Evolutionary conservation across 371 early-diverging fungal genomes (phyloP).

Genomic region (Mortierella sp.): DNA sequence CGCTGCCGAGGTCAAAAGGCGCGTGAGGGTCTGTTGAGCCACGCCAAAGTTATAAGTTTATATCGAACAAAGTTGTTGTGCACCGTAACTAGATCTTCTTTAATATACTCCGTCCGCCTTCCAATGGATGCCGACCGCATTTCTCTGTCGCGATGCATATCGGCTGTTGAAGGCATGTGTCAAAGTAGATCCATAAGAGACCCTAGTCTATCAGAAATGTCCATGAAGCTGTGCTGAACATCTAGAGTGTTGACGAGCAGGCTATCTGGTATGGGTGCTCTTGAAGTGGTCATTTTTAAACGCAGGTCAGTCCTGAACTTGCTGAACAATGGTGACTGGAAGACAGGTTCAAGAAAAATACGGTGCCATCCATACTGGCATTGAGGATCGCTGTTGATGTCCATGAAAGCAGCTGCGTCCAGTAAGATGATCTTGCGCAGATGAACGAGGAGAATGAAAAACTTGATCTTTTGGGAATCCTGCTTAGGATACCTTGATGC

Average conservation of each 20-base stretch:
- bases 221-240: conserved; percentile 18
- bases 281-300: conserved; percentile 8
- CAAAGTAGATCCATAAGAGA: conserved; percentile 1
- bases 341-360: conserved; percentile 14
- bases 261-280: conserved; percentile 28
- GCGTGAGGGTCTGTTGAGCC: not conserved
- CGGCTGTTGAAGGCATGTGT: conserved; percentile 3
- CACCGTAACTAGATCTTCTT: conserved; percentile 1
- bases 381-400: not conserved
- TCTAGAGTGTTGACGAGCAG: conserved; percentile 25
- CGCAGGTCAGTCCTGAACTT: conserved; percentile 5
- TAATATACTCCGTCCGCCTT: not conserved
- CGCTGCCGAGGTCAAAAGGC: not conserved
- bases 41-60: not conserved
- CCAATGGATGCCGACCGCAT: conserved; percentile 2
- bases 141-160: conserved; percentile 17
- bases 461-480: conserved; percentile 6
- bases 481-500: conserved; percentile 7
- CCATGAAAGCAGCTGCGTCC: conserved; percentile 33
- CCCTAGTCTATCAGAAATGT: not conserved
- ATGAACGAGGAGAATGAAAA: conserved; percentile 26
- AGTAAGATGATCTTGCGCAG: conserved; percentile 42
- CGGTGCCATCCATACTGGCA: conserved; percentile 20
- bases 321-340: conserved; percentile 11
- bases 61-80: conserved; percentile 1